Evolutionary conservation across 2,329 filamentous ascomycete genomes (phyloP), one percentile per base, ranked within the genome.

Genomic region (Colletotrichum neosansevieriae): DNA sequence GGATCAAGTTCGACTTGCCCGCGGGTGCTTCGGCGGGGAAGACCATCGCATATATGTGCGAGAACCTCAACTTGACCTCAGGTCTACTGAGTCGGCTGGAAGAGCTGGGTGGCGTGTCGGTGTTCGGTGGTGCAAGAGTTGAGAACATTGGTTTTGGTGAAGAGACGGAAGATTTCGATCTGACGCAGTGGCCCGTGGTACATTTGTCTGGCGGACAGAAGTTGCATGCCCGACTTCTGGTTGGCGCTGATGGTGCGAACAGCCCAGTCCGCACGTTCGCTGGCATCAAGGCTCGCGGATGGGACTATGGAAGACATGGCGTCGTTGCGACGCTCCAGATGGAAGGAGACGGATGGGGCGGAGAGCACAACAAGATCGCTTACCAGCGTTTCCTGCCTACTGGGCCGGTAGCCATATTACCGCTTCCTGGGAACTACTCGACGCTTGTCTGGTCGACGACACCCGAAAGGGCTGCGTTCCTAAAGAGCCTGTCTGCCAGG

Each of bases 371-470:
- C 74, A 94, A 92, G 77, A 94, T 91, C 56, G 96, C 96, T 29
- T 99, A 97, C 78, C 96, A 99, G 81, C 90, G 96, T 62, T 99
- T 99, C 82, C 84, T 99, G 13, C 96, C 96, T 4, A 93, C 93
- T 0, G 96, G 96, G 0, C 96, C 96, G 0, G 89, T 98, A 58
- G 96, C 96, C 17, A 90, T 98, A 81, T 88, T 99, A 1, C 96
- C 96, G 1, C 83, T 99, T 9, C 96, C 96, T 0, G 92, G 92
- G 19, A 92, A 92, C 71, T 87, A 89, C 76, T 91, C 94, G 4
- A 94, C 94, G 0, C 84, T 99, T 4, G 96, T 99, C 17, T 99
- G 96, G 96, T 97, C 94, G 6, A 98, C 94, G 1, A 96, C 93
- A 0, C 91, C 94, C 0, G 85, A 89, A 62, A 90, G 93, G 69